phyloP scores from a whole-genome alignment of 2,329 filamentous ascomycete genomes.

The Pestalotiopsis sp. region DNA sequence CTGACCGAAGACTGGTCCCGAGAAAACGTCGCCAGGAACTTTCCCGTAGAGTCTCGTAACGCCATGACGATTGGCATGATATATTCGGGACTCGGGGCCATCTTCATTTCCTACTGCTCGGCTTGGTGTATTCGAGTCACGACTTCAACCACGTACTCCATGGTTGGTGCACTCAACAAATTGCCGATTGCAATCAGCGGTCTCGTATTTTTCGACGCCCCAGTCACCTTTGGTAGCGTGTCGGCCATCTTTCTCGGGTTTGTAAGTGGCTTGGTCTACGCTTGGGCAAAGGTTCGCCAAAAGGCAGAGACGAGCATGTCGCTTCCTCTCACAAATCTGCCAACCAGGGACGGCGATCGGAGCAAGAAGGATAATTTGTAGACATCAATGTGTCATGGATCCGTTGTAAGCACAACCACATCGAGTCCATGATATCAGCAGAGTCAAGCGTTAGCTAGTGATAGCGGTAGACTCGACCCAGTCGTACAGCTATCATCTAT shows the following conservation, averaged over 20 bases:
- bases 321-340: slow-evolving; percentile 67
- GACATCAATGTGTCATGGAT: neutral
- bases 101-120: slow-evolving; percentile 99
- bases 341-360: slow-evolving; percentile 63
- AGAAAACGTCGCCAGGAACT: slow-evolving; percentile 82
- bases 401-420: neutral
- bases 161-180: slow-evolving; percentile 99
- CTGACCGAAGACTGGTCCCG: slow-evolving; percentile 90
- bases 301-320: slow-evolving; percentile 66
- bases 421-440: neutral
- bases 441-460: neutral
- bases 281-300: slow-evolving; percentile 83
- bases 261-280: slow-evolving; percentile 87
- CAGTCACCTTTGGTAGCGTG: slow-evolving; percentile 88
- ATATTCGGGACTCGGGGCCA: slow-evolving; percentile 87
- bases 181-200: slow-evolving; percentile 92
- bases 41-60: slow-evolving; percentile 78
- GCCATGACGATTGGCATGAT: slow-evolving; percentile 85
- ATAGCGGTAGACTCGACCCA: neutral
- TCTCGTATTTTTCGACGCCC: slow-evolving; percentile 91
- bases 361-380: slow-evolving; percentile 8
- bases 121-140: slow-evolving; percentile 98
- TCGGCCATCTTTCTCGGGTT: slow-evolving; percentile 91
- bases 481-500: neutral
- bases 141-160: slow-evolving; percentile 97